Evolutionary conservation across 129 eudicot genomes (phyloP).

Genomic region (Solidago caesia): DNA sequence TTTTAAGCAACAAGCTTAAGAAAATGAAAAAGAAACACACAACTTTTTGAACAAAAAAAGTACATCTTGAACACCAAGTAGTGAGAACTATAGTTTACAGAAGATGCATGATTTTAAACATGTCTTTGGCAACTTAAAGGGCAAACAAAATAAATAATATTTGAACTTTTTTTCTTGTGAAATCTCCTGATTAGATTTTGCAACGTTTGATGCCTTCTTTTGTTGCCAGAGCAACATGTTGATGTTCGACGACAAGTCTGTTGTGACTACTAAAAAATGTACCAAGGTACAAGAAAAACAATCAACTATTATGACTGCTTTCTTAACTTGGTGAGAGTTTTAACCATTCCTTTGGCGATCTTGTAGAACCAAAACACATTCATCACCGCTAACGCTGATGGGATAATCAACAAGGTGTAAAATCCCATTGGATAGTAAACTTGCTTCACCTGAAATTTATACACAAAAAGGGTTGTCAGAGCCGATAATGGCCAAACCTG

Average conservation of each 20-base stretch:
- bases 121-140: not conserved
- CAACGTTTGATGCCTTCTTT: not conserved
- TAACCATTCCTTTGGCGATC: constrained; percentile 80
- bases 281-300: not conserved
- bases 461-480: not conserved
- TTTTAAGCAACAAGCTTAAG: no score
- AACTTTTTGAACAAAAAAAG: no score
- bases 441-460: constrained; percentile 54
- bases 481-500: no score
- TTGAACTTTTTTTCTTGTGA: not conserved
- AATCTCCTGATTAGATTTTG: not conserved
- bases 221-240: not conserved
- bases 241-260: not conserved
- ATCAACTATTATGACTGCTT: constrained; percentile 40
- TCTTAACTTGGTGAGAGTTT: constrained; percentile 57
- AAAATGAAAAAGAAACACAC: no score
- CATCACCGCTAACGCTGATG: constrained; percentile 60
- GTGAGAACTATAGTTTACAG: not conserved
- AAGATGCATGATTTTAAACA: not conserved
- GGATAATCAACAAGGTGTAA: constrained; percentile 58
- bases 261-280: not conserved
- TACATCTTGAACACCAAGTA: no score
- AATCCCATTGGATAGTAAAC: constrained; percentile 58
- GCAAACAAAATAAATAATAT: not conserved
- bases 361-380: constrained; percentile 89